Evolutionary conservation across 176 grass and related monocot species (phyloP), one percentile per base, ranked within the genome.

Genomic region (Oryza longistaminata): DNA sequence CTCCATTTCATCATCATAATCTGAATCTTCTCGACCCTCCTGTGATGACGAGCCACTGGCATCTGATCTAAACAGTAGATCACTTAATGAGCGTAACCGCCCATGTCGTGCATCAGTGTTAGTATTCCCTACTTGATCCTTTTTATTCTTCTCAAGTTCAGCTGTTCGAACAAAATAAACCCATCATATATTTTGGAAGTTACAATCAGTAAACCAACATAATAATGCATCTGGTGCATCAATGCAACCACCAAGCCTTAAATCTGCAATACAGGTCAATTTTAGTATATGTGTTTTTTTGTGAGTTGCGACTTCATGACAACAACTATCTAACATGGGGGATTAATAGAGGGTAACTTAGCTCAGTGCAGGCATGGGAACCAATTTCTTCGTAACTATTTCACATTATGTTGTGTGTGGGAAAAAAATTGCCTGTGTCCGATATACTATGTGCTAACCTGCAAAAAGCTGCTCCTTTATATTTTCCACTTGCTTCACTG

Each of bases 1-100:
- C 52, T 99, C 96, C 91, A 96, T 99, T 79, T 96, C 96, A 44
- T 99, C 88, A 68, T 99, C 90, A 84, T 83, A 88, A 84, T 99
- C 96, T 79, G 87, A 92, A 77, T 89, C 96, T 80, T 98, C 90
- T 42, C 76, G 81, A 37, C 86, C 88, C 62, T 93, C 92, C 70
- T 82, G 88, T 68, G 83, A 85, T 45, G 95, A 86, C 2, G 83
- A 70, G 45, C 81, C 78, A 74, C 91, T 92, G 45, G 83, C 75
- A 81, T 95, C 89, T 37, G 91, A 76, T 85, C 90, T 89, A 70
- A 99, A 83, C 58, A 99, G 79, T 66, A 99, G 71, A 79, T 99
- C 91, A 83, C 87, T 93, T 78, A 99, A 78, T 46, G 93, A 96
- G 52, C 86, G 92, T 39, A 99, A 75, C 69, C 81, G 89, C 66